phyloP scores from a whole-genome alignment of 805 yeast genomes.

The Cyberlindnera misumaiensis region DNA sequence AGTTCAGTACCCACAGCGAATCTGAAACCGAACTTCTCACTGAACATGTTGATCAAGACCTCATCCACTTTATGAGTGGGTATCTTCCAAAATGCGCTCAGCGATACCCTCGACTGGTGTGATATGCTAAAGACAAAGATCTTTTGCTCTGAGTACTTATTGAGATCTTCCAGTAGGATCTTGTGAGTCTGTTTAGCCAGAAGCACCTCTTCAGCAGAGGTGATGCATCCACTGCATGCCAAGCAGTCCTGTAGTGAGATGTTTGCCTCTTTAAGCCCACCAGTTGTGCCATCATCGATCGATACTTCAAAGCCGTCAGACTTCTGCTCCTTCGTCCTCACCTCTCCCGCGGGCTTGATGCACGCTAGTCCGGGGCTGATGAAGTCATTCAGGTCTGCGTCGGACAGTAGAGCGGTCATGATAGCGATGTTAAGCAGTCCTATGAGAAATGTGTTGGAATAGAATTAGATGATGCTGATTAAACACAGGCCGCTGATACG shows the following conservation, averaged over 20 bases:
- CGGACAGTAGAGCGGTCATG: slow-evolving; percentile 86
- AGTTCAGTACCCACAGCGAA: slow-evolving; percentile 80
- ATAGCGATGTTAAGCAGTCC: too few species aligned
- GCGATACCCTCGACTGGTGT: slow-evolving; percentile 79
- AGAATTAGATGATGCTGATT: not conserved
- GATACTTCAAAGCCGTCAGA: slow-evolving; percentile 59
- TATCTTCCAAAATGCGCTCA: slow-evolving; percentile 60
- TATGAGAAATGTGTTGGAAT: too few species aligned
- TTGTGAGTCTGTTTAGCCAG: slow-evolving; percentile 86
- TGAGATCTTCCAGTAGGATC: slow-evolving; percentile 59
- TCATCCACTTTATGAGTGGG: slow-evolving; percentile 53
- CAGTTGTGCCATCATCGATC: slow-evolving; percentile 42
- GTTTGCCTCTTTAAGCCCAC: slow-evolving; percentile 64
- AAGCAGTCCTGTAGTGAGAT: slow-evolving; percentile 88
- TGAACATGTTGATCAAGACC: slow-evolving; percentile 50
- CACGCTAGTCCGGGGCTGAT: slow-evolving; percentile 94
- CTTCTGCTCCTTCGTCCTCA: slow-evolving; percentile 43
- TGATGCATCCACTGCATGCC: slow-evolving; percentile 96
- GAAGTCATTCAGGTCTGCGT: slow-evolving; percentile 89
- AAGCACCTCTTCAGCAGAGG: slow-evolving; percentile 93
- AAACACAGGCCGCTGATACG: not conserved
- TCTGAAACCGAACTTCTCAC: slow-evolving; percentile 54
- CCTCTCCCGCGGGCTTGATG: slow-evolving; percentile 70
- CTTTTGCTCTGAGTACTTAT: slow-evolving; percentile 27
- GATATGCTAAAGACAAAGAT: slow-evolving; percentile 70